Conservation (phyloP, 1,139 yeast species). For the Entelexis sorbosivorans region DNA sequence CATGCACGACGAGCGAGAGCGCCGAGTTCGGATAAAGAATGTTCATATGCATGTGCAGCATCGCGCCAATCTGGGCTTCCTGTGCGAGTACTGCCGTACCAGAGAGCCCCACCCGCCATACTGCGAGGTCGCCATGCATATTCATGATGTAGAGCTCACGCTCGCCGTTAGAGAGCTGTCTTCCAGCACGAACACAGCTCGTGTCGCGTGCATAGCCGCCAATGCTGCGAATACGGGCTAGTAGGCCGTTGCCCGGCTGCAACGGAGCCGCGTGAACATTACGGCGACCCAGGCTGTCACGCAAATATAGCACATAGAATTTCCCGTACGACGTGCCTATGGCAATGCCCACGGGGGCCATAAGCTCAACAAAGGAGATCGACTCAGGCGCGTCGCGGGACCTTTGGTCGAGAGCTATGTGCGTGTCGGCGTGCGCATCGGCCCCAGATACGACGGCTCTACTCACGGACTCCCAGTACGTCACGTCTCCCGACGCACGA, state of each 20-base stretch:
- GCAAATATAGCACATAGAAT: conserved; percentile 13
- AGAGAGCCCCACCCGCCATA: conserved; percentile 15
- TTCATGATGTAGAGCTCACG: conserved; percentile 14
- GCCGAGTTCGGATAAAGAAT: conserved; percentile 17
- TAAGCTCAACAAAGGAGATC: conserved; percentile 1
- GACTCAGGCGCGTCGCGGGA: conserved; percentile 1
- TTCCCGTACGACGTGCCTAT: conserved; percentile 12
- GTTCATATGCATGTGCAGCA: conserved; percentile 15
- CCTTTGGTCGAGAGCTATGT: neutral
- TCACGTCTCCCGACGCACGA: conserved; percentile 6
- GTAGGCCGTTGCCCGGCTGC: conserved; percentile 6
- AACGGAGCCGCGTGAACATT: neutral
- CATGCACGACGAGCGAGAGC: conserved; percentile 13
- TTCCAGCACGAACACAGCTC: neutral
- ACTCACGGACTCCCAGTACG: conserved; percentile 18
- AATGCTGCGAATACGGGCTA: conserved; percentile 9
- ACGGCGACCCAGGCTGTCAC: conserved; percentile 17
- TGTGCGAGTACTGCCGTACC: conserved; percentile 7
- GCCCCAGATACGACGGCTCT: conserved; percentile 12
- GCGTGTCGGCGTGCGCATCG: neutral
- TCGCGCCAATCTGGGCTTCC: conserved; percentile 12
- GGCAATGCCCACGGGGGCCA: conserved; percentile 14
- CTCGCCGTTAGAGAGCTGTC: conserved; percentile 1
- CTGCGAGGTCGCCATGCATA: conserved; percentile 15
- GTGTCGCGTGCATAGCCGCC: conserved; percentile 16